A percentile compares a stretch with the other conserved stretches of the same genome.
phyloP scores from a whole-genome alignment of 1,139 yeast species.

The Sugiyamaella novakii region DNA sequence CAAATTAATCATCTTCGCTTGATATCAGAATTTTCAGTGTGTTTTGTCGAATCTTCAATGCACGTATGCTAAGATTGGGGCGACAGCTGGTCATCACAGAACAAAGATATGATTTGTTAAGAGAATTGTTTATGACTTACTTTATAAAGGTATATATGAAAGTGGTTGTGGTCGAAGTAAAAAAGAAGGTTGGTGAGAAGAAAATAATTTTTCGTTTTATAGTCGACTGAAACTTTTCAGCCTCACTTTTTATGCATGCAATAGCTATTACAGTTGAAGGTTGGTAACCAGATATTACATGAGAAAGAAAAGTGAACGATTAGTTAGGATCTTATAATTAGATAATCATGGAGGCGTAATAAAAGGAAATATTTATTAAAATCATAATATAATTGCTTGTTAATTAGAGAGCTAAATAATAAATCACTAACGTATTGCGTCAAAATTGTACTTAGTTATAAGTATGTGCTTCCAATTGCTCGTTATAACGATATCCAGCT shows the following conservation, averaged over 20 bases:
- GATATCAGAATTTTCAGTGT: conserved; percentile 29
- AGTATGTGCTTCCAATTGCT: conserved; percentile 22
- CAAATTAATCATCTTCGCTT: background rate
- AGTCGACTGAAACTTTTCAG: conserved; percentile 7
- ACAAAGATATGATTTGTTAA: conserved; percentile 29
- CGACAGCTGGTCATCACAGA: conserved; percentile 56
- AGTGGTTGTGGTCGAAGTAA: too few relatives aligned
- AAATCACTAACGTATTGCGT: too few relatives aligned
- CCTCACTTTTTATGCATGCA: too few relatives aligned
- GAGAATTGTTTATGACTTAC: background rate
- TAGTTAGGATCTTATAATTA: too few relatives aligned
- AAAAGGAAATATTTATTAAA: too few relatives aligned
- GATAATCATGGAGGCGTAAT: too few relatives aligned
- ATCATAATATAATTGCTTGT: too few relatives aligned
- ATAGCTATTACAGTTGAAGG: background rate
- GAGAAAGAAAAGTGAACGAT: too few relatives aligned
- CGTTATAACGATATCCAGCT: conserved; percentile 54
- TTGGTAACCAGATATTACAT: conserved; percentile 4
- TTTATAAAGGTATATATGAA: too few relatives aligned
- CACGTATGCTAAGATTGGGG: conserved; percentile 57
- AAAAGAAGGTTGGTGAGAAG: background rate
- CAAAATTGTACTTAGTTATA: conserved; percentile 7
- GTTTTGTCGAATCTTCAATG: conserved; percentile 56
- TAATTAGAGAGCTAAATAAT: too few relatives aligned
- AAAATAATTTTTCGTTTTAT: conserved; percentile 2